Conservation (phyloP, 1,284 basidiomycete species). For the Rhodotorula sp. region DNA sequence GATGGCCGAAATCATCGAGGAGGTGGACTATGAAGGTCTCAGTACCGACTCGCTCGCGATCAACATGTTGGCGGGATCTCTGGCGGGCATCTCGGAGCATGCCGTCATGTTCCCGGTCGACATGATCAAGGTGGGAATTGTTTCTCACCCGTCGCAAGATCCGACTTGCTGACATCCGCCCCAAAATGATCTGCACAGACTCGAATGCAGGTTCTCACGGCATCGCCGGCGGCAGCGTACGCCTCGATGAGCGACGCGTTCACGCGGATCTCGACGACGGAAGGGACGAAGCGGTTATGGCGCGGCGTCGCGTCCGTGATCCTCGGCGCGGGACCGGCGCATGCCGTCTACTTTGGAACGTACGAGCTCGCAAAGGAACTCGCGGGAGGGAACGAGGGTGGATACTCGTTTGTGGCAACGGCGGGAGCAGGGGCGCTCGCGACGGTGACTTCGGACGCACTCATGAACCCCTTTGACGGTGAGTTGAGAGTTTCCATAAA, state of each 20-base stretch:
- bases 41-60: conserved; percentile 54
- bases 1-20: conserved; percentile 22
- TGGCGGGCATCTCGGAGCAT: conserved; percentile 98
- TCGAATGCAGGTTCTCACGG: conserved; percentile 91
- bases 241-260: conserved; percentile 86
- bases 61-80: conserved; percentile 94
- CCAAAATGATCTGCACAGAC: conserved; percentile 61
- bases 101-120: conserved; percentile 98
- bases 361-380: conserved; percentile 94
- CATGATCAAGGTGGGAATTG: conserved; percentile 79
- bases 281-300: conserved; percentile 89
- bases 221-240: conserved; percentile 78
- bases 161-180: background rate
- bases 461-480: conserved; percentile 99
- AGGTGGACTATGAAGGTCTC: conserved; percentile 40
- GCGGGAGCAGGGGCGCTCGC: conserved; percentile 92
- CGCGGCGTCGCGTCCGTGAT: conserved; percentile 96
- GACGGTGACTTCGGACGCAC: conserved; percentile 90
- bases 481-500: conserved; percentile 45
- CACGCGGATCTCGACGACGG: conserved; percentile 83
- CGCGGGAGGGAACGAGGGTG: conserved; percentile 77
- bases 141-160: background rate
- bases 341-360: conserved; percentile 96
- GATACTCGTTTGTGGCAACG: conserved; percentile 77
- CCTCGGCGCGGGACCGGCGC: conserved; percentile 93